phyloP scores from a whole-genome alignment of 257 asterid species.

The Solanum bulbocastanum region DNA sequence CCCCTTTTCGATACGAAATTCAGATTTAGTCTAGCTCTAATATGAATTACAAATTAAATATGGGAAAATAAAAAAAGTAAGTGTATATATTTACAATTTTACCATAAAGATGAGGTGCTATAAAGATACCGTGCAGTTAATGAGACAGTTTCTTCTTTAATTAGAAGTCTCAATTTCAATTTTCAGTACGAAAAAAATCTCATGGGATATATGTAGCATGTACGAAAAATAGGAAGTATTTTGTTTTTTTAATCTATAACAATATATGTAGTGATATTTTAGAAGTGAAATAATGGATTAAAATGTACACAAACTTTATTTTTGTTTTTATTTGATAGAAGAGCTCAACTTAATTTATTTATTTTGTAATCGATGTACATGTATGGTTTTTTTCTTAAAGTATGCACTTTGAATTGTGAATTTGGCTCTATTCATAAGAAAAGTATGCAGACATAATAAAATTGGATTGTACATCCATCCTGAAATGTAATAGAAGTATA shows the following conservation, averaged over 20 bases:
- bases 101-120: not conserved
- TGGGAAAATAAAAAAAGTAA: too few species aligned
- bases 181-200: too few species aligned
- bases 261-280: not conserved
- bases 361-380: not conserved
- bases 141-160: not conserved
- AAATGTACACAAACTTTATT: not conserved
- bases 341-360: not conserved
- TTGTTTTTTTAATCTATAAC: not conserved
- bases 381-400: not conserved
- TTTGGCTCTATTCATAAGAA: not conserved
- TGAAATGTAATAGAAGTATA: not conserved
- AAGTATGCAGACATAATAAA: not conserved
- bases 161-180: too few species aligned
- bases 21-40: too few species aligned
- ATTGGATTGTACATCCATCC: not conserved
- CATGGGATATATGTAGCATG: not conserved
- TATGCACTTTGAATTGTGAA: not conserved
- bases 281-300: not conserved
- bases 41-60: too few species aligned
- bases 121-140: not conserved
- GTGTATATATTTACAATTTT: not conserved
- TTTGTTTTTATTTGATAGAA: accelerated
- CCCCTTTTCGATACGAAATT: too few species aligned
- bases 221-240: not conserved